phyloP scores from a whole-genome alignment of 1,284 basidiomycete genomes.

The Rhodofomes roseus region DNA sequence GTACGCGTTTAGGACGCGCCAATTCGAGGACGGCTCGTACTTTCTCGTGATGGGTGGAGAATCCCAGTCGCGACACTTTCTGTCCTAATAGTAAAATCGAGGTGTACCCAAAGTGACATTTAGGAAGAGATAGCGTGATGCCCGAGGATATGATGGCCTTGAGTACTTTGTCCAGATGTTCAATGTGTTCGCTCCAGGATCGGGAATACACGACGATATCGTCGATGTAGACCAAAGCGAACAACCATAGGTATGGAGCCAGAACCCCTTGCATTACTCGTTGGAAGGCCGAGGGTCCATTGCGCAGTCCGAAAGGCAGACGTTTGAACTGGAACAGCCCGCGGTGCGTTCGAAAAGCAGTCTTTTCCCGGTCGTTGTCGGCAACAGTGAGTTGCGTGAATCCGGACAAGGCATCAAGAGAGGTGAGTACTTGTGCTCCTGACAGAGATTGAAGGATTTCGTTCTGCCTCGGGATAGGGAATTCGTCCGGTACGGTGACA shows the following conservation, averaged over 20 bases:
- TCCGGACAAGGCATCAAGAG: constrained; percentile 35
- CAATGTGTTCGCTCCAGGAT: constrained; percentile 33
- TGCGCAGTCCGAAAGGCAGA: no score
- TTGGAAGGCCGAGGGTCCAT: no score
- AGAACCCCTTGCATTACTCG: no score
- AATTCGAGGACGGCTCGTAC: constrained; percentile 24
- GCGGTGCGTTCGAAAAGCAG: constrained; percentile 36
- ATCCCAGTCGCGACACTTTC: no score
- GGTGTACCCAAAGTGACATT: no score
- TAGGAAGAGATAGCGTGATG: no score
- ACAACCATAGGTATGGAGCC: no score
- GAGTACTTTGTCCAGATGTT: constrained; percentile 24
- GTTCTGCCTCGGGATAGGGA: constrained; percentile 35
- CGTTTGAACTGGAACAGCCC: constrained; percentile 41
- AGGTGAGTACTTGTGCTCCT: constrained; percentile 31
- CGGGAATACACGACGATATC: no score
- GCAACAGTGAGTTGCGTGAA: constrained; percentile 37
- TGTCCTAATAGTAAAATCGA: no score
- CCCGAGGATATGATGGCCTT: constrained; percentile 23
- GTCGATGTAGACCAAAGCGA: no score
- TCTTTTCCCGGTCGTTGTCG: constrained; percentile 29
- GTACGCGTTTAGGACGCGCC: constrained; percentile 17
- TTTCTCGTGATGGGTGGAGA: constrained; percentile 29
- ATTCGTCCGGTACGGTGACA: no score
- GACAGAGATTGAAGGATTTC: constrained; percentile 34